Percentiles rank a stretch among this genome's conserved stretches.
Evolutionary conservation across 2,329 filamentous ascomycete species (phyloP).

Genomic region (Cryphonectria carpinicola): DNA sequence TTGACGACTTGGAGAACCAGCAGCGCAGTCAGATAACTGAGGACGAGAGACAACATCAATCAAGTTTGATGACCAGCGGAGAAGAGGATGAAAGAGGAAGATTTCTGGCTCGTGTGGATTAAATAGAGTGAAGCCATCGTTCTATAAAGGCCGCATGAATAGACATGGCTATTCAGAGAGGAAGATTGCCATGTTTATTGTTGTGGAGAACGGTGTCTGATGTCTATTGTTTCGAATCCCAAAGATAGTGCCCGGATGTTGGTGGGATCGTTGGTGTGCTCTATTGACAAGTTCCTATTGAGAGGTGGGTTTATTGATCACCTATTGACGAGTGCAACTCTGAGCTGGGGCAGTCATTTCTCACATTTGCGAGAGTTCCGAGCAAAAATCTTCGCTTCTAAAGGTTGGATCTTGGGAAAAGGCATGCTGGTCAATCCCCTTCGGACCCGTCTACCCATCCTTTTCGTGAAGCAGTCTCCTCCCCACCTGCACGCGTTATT

Average conservation of each 20-base stretch:
- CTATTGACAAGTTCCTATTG: background rate
- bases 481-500: background rate
- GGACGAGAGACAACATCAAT: background rate
- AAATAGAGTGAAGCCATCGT: conserved; percentile 7
- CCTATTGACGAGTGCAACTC: background rate
- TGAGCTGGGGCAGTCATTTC: background rate
- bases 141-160: conserved; percentile 14
- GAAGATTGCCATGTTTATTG: background rate
- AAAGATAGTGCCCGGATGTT: background rate
- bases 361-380: background rate
- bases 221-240: conserved; percentile 21
- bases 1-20: background rate
- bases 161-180: conserved; percentile 15
- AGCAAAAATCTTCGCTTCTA: background rate
- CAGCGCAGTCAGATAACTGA: background rate
- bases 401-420: background rate
- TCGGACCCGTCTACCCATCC: background rate
- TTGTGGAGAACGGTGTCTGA: conserved; percentile 1
- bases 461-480: background rate
- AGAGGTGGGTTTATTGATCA: conserved; percentile 11
- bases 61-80: background rate
- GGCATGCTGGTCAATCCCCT: background rate
- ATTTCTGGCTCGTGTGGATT: background rate
- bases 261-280: background rate
- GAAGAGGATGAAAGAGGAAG: background rate